Conservation (phyloP, 768 basidiomycete species). For the Hygrocybe coccinea region DNA sequence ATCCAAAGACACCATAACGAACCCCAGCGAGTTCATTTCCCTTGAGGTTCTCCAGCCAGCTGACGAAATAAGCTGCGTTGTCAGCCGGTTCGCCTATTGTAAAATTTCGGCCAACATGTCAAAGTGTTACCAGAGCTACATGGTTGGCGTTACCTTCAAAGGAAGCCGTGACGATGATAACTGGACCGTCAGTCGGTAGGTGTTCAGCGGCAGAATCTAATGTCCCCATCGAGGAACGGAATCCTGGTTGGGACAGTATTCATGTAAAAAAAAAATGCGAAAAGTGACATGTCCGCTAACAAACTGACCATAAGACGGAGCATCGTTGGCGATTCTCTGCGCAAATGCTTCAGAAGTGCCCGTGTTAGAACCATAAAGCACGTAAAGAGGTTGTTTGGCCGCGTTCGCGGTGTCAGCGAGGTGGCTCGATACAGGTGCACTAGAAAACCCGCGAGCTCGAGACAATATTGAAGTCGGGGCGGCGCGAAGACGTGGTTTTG, state of each 20-base stretch:
- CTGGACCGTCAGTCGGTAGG: constrained; percentile 41
- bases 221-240: constrained; percentile 34
- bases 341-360: constrained; percentile 48
- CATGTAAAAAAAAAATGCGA: background rate
- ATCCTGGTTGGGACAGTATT: constrained; percentile 24
- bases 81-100: constrained; percentile 40
- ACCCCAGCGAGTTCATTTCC: constrained; percentile 27
- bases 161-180: constrained; percentile 43
- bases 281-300: background rate
- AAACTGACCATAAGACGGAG: constrained; percentile 32
- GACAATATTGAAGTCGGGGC: constrained; percentile 15
- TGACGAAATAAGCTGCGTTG: constrained; percentile 43
- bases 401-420: background rate
- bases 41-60: constrained; percentile 34
- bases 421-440: background rate
- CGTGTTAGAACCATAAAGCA: constrained; percentile 46
- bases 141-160: constrained; percentile 36
- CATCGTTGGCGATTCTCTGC: constrained; percentile 39
- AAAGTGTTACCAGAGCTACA: background rate
- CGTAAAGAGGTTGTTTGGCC: constrained; percentile 27
- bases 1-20: constrained; percentile 45
- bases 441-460: background rate
- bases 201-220: constrained; percentile 36
- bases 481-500: constrained; percentile 13
- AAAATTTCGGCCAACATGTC: background rate